Evolutionary conservation across 352 stramenopile species (phyloP), one percentile per base, ranked within the genome.

Genomic region (Pythium aphanidermatum): DNA sequence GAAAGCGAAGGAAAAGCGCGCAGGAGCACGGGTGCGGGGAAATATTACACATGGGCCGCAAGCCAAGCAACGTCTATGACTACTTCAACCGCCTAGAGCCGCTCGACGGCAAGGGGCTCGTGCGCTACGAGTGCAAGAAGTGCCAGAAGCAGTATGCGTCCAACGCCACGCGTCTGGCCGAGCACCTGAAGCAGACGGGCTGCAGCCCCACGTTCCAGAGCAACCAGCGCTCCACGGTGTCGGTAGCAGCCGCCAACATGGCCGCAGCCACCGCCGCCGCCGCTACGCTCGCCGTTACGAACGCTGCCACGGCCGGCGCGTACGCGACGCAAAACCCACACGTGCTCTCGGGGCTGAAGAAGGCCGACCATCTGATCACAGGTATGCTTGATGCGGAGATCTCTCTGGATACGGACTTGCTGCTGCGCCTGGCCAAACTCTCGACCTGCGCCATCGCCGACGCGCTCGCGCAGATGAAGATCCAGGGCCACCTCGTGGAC

Each of bases 91-190:
- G 80, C 44, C 51, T 92, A 11, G 80, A 92, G 49, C 68, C 80
- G 46, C 17, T 66, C 2, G 73, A 83, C 44, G 65, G 65, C 45
- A 89, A 88, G 49, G 71, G 73, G 2, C 62, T 88, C 58, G 74
- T 86, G 59, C 80, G 80, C 52, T 92, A 87, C 60, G 74, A 88
- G 63, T 92, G 80, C 74, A 88, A 89, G 59, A 89, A 89, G 60
- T 92, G 80, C 55, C 63, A 85, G 55, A 92, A 92, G 58, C 76
- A 92, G 64, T 92, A 92, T 45, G 80, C 80, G 34, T 84, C 74
- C 35, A 92, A 92, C 51, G 80, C 80, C 42, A 92, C 80, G 51
- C 74, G 79, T 4, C 57, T 92, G 43, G 79, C 73, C 28, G 79
- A 92, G 41, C 79, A 92, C 58, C 63, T 92, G 24, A 76, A 76